Evolutionary conservation across 2,329 filamentous ascomycete species (phyloP).

Genomic region (Venturia pyrina): DNA sequence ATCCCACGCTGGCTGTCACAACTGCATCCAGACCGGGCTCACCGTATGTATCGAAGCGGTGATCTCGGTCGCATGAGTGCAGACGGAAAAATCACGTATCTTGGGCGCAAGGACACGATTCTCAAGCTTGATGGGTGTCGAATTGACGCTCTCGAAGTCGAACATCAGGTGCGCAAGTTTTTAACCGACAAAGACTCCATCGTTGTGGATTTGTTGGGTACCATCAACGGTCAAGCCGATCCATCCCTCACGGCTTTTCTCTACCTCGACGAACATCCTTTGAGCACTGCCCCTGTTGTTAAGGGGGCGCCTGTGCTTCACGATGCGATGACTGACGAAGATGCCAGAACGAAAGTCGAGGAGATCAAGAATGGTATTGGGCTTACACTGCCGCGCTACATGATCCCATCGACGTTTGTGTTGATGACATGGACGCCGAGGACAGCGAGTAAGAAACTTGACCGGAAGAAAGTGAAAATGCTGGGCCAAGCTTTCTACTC

Average conservation of each 20-base stretch:
- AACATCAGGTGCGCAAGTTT: conserved; percentile 56
- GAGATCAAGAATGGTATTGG: background rate
- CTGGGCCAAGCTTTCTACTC: too few relatives aligned
- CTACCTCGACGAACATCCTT: too few relatives aligned
- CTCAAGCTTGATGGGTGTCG: conserved; percentile 84
- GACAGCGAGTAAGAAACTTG: too few relatives aligned
- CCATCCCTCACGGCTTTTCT: background rate
- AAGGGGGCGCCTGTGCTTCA: too few relatives aligned
- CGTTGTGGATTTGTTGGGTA: background rate
- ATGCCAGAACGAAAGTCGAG: background rate
- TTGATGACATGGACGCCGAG: too few relatives aligned
- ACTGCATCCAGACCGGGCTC: conserved; percentile 27
- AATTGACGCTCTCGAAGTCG: conserved; percentile 84
- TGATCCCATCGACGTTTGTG: background rate
- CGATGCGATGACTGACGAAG: too few relatives aligned
- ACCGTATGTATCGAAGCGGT: conserved; percentile 66
- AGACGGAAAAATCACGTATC: conserved; percentile 66
- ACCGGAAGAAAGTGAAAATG: too few relatives aligned
- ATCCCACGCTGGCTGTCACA: conserved; percentile 35
- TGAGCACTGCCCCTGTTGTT: too few relatives aligned
- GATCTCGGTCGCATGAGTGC: conserved; percentile 78
- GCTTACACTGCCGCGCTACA: background rate
- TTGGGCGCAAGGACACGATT: conserved; percentile 82
- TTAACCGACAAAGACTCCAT: background rate
- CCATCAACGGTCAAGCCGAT: background rate